Evolutionary conservation across 1,284 basidiomycete species (phyloP).

Genomic region (Taiwanofungus camphoratus): DNA sequence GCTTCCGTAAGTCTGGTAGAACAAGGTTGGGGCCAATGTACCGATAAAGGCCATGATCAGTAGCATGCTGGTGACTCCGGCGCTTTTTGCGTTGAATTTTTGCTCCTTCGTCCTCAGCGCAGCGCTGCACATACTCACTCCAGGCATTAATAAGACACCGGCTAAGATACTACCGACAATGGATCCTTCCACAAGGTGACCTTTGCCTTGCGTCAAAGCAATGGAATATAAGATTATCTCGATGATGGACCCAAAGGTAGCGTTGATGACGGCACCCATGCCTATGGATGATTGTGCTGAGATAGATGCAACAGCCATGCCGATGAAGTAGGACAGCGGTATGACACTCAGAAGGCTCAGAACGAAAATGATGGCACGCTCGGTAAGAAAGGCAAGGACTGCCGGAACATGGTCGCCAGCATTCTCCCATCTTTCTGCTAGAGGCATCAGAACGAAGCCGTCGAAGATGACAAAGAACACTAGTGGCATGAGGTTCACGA

Average conservation of each 20-base stretch:
- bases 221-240: conserved; percentile 95
- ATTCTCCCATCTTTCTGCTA: conserved; percentile 55
- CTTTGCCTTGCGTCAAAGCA: conserved; percentile 85
- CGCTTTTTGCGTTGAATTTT: conserved; percentile 96
- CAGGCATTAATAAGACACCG: conserved; percentile 96
- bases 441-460: conserved; percentile 77
- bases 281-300: conserved; percentile 97
- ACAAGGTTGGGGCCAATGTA: conserved; percentile 90
- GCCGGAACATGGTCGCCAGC: conserved; percentile 54
- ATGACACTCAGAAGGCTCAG: conserved; percentile 89
- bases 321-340: conserved; percentile 97
- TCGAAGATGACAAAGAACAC: conserved; percentile 97
- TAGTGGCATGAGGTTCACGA: conserved; percentile 91
- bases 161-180: conserved; percentile 94
- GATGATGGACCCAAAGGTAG: conserved; percentile 97
- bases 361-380: conserved; percentile 80
- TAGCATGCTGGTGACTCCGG: conserved; percentile 99
- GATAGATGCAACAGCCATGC: conserved; percentile 99
- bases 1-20: conserved; percentile 98
- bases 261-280: conserved; percentile 99
- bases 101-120: conserved; percentile 92
- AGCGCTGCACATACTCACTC: conserved; percentile 94
- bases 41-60: conserved; percentile 99
- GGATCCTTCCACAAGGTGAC: conserved; percentile 92
- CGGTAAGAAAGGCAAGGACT: conserved; percentile 67